These are phyloP conservation scores for Xylariaceae sp. DNA, from an alignment of 2,329 filamentous ascomycete genomes.

Conservation along the genomic window DNA sequence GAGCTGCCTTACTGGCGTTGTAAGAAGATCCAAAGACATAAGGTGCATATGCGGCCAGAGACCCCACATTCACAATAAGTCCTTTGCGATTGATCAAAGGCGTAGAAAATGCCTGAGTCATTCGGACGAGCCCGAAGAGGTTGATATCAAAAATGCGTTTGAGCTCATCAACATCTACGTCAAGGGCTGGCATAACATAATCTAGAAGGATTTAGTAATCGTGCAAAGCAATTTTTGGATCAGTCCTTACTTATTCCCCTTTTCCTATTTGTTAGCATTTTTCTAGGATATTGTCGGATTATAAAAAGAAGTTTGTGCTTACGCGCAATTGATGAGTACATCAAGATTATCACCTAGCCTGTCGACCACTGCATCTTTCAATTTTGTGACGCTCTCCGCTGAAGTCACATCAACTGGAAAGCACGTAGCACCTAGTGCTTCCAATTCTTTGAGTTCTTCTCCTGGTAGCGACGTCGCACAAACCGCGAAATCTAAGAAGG, in stretches of 20 bases:
- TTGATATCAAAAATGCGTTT: conserved; percentile 27
- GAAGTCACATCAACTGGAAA: conserved; percentile 22
- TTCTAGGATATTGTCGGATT: not conserved
- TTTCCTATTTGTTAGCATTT: not conserved
- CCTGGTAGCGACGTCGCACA: conserved; percentile 18
- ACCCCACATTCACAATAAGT: conserved; percentile 19
- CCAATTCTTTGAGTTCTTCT: conserved; percentile 16
- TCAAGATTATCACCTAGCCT: conserved; percentile 18
- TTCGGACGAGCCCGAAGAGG: conserved; percentile 18
- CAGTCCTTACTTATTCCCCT: conserved; percentile 17
- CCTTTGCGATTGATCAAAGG: conserved; percentile 20
- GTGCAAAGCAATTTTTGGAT: too few species aligned
- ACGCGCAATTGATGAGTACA: conserved; percentile 26
- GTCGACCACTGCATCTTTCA: conserved; percentile 8
- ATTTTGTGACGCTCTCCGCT: not conserved
- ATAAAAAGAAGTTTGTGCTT: conserved; percentile 7
- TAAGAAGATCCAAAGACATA: conserved; percentile 27
- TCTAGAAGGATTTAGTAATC: conserved; percentile 13
- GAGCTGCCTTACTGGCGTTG: conserved; percentile 29
- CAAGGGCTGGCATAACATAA: conserved; percentile 23
- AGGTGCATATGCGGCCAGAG: conserved; percentile 18
- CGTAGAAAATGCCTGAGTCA: conserved; percentile 16
- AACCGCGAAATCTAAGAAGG: conserved; percentile 9
- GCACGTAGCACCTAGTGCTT: conserved; percentile 7
- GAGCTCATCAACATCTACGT: conserved; percentile 17